These are phyloP conservation scores for Betula pendula DNA, from an alignment of 306 rosid species.

Conservation along the genomic window DNA sequence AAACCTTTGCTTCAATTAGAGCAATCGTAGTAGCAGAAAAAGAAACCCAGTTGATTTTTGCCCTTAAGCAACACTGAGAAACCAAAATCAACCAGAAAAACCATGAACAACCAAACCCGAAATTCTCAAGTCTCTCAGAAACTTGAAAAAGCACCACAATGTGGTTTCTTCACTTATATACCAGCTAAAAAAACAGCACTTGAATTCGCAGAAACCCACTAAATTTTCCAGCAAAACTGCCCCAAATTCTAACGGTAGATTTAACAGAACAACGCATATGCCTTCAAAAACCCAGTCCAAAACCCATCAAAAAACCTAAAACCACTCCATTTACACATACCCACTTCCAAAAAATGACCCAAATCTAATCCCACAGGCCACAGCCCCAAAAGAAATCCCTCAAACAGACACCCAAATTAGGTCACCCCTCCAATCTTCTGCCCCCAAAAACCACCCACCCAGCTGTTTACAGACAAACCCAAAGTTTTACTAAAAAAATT, in stretches of 20 bases:
- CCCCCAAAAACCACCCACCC: conserved; percentile 25
- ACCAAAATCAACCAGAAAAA: no score
- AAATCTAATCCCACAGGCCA: conserved; percentile 29
- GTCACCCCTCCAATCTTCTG: conserved; percentile 60
- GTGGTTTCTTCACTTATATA: conserved; percentile 40
- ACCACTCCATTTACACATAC: conserved; percentile 49
- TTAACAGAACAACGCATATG: no score
- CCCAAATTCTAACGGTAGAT: conserved; percentile 37
- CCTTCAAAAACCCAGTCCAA: conserved; percentile 31
- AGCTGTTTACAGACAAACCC: background rate
- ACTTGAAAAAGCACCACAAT: conserved; percentile 45
- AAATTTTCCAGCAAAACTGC: conserved; percentile 17
- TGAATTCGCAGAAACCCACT: conserved; percentile 23
- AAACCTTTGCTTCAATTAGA: conserved; percentile 32
- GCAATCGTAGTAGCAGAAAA: conserved; percentile 15
- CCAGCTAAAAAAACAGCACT: conserved; percentile 28
- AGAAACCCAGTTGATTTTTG: conserved; percentile 15
- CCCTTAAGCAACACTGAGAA: conserved; percentile 15
- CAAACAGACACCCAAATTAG: conserved; percentile 47
- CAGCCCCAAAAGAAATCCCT: conserved; percentile 19
- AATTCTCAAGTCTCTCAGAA: conserved; percentile 19
- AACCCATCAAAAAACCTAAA: conserved; percentile 39
- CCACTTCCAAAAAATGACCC: conserved; percentile 26
- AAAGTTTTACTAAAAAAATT: background rate
- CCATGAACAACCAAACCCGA: conserved; percentile 17